Evolutionary conservation across 2,329 filamentous ascomycete species (phyloP).

Genomic region (Microcyclosporella mali): DNA sequence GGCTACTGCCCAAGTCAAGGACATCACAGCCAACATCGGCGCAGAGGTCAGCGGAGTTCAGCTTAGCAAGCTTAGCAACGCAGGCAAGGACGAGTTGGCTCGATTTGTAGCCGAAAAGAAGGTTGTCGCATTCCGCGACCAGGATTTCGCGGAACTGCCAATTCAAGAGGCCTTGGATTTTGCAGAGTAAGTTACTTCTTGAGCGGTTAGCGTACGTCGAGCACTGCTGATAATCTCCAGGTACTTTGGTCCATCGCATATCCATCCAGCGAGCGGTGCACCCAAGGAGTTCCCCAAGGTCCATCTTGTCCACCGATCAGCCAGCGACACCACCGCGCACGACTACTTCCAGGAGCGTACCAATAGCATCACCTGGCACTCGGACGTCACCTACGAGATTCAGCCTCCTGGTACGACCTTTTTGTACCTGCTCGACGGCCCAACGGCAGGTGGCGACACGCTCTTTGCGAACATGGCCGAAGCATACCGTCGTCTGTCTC

Average conservation of each 20-base stretch:
- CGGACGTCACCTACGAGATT: conserved; percentile 63
- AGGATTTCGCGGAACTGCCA: conserved; percentile 60
- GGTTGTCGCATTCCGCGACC: conserved; percentile 69
- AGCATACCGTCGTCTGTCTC: conserved; percentile 75
- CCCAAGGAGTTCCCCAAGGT: conserved; percentile 68
- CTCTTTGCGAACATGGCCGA: conserved; percentile 73
- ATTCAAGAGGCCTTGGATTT: conserved; percentile 64
- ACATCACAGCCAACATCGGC: conserved; percentile 68
- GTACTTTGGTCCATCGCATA: conserved; percentile 79
- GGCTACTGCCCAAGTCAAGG: conserved; percentile 42
- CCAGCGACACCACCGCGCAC: conserved; percentile 54
- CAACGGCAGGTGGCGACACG: conserved; percentile 71
- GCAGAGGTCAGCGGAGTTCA: conserved; percentile 67
- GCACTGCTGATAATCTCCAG: too few species aligned
- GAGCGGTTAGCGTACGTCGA: too few species aligned
- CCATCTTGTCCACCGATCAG: conserved; percentile 71
- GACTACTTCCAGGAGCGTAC: conserved; percentile 64
- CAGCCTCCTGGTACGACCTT: conserved; percentile 90
- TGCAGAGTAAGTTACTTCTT: too few species aligned
- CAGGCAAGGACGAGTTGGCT: conserved; percentile 71
- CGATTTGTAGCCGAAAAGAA: conserved; percentile 70
- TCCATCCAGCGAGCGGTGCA: conserved; percentile 71
- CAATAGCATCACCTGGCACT: conserved; percentile 76
- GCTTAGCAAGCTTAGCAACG: conserved; percentile 59
- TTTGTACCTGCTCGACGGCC: conserved; percentile 78